These are phyloP conservation scores for Endothia cerciana DNA, from an alignment of 2,329 filamentous ascomycete genomes.

Conservation along the genomic window DNA sequence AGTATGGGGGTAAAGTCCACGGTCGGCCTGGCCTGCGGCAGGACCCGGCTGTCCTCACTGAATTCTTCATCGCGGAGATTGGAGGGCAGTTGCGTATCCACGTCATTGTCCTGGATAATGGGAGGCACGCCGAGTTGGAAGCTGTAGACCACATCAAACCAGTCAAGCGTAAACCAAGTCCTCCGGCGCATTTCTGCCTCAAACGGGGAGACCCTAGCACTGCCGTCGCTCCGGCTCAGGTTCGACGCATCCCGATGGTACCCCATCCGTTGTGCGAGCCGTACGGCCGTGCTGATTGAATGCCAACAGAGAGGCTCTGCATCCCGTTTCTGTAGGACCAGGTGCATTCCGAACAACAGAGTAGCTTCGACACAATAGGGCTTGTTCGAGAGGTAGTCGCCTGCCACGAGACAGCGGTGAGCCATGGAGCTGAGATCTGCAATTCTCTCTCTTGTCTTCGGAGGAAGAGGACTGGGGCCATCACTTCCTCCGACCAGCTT, in stretches of 20 bases:
- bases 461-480: conserved; percentile 32
- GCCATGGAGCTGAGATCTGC: conserved; percentile 43
- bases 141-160: conserved; percentile 25
- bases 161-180: conserved; percentile 47
- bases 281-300: conserved; percentile 49
- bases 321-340: conserved; percentile 46
- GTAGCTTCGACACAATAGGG: conserved; percentile 54
- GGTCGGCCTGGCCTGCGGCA: conserved; percentile 45
- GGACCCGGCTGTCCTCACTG: conserved; percentile 46
- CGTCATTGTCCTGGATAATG: conserved; percentile 50
- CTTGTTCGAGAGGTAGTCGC: conserved; percentile 50
- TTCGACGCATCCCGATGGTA: conserved; percentile 54
- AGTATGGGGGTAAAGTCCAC: conserved; percentile 49
- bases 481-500: conserved; percentile 35
- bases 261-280: conserved; percentile 55
- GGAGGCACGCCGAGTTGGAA: conserved; percentile 42
- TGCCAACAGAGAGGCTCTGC: conserved; percentile 50
- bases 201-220: conserved; percentile 45
- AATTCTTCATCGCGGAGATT: conserved; percentile 56
- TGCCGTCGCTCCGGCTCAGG: conserved; percentile 38
- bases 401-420: conserved; percentile 52
- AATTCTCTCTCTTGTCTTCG: conserved; percentile 31
- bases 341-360: conserved; percentile 49
- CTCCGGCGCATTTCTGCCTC: conserved; percentile 56
- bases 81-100: conserved; percentile 48